These are phyloP conservation scores for Raddia distichophylla DNA, from an alignment of 176 grass and related monocot genomes.

Conservation along the genomic window DNA sequence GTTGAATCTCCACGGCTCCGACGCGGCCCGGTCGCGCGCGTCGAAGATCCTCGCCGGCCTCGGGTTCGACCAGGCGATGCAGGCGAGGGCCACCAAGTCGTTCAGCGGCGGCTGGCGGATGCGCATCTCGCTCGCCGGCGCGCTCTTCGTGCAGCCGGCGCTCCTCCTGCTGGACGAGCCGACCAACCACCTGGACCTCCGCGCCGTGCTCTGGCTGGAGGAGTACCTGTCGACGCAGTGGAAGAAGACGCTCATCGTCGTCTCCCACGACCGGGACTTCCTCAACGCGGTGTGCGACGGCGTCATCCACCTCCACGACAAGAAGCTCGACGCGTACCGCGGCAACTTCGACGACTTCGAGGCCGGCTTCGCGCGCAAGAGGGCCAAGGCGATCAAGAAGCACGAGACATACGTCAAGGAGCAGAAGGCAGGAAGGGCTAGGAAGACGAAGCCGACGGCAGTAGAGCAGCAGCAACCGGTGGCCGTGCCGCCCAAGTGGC, in stretches of 20 bases:
- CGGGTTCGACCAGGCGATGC: conserved; percentile 41
- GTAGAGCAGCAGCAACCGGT: conserved; percentile 39
- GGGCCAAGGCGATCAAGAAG: conserved; percentile 58
- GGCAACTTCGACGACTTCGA: conserved; percentile 78
- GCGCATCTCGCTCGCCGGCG: conserved; percentile 34
- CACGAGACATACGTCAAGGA: conserved; percentile 56
- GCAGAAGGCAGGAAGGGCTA: conserved; percentile 46
- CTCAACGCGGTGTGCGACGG: conserved; percentile 68
- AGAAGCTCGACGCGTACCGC: conserved; percentile 48
- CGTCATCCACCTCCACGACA: conserved; percentile 44
- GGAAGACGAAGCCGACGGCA: conserved; percentile 29
- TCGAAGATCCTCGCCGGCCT: conserved; percentile 66
- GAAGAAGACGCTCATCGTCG: conserved; percentile 70
- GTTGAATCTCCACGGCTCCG: conserved; percentile 52
- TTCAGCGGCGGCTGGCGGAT: too few species aligned
- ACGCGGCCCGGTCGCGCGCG: conserved; percentile 55
- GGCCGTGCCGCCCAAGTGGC: conserved; percentile 58
- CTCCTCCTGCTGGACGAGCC: conserved; percentile 67
- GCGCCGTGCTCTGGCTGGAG: conserved; percentile 74
- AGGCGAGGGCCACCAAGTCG: too few species aligned
- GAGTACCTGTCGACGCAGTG: conserved; percentile 61
- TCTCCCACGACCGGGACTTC: conserved; percentile 73
- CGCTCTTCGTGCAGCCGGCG: conserved; percentile 79
- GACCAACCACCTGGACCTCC: conserved; percentile 72
- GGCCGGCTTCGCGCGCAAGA: conserved; percentile 61